Conservation (phyloP, 192 early-diverging fungal genomes). For the Piromyces sp. region DNA sequence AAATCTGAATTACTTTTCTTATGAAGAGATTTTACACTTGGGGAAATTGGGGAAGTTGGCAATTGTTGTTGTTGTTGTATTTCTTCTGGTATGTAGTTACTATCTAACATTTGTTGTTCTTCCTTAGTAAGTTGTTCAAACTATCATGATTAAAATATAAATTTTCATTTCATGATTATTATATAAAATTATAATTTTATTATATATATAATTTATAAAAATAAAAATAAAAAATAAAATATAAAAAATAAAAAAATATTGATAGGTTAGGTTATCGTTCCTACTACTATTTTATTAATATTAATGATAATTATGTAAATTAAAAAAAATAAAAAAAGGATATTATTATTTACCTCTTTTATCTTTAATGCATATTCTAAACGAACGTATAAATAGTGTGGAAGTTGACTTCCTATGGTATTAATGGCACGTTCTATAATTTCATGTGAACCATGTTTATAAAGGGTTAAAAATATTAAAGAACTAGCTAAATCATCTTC, state of each 20-base stretch:
- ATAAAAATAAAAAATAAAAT: too few species aligned
- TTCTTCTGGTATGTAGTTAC: background rate
- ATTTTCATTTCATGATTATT: too few species aligned
- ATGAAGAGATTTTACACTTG: background rate
- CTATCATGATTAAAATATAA: background rate
- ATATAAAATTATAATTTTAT: too few species aligned
- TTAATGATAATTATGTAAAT: too few species aligned
- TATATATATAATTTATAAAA: too few species aligned
- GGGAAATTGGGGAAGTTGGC: background rate
- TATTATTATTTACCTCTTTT: background rate
- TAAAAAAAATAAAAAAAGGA: too few species aligned
- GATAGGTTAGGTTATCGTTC: too few species aligned
- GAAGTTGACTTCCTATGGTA: background rate
- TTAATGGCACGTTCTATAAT: background rate
- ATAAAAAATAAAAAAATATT: too few species aligned
- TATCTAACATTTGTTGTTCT: background rate
- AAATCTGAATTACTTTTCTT: background rate
- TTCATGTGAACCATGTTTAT: background rate
- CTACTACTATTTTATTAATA: too few species aligned
- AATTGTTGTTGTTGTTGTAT: background rate
- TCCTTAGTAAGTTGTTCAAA: background rate
- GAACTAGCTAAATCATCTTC: background rate
- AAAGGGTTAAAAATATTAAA: background rate
- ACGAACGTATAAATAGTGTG: background rate
- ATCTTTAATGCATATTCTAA: background rate